These are phyloP conservation scores for Bonia amplexicaulis DNA, from an alignment of 176 grass and related monocot species.

Conservation along the genomic window DNA sequence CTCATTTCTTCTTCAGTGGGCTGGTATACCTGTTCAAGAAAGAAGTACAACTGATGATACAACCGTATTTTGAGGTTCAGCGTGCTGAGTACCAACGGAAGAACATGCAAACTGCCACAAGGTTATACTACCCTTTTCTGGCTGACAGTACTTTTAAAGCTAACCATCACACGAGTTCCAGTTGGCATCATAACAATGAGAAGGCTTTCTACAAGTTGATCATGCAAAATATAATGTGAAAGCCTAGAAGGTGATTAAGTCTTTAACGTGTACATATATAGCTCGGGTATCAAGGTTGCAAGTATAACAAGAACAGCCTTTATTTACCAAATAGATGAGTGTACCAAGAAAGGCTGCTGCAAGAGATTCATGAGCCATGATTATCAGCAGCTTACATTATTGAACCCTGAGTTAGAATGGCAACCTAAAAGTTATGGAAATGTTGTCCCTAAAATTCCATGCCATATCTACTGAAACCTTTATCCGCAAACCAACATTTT, in stretches of 20 bases:
- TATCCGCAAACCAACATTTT: not conserved
- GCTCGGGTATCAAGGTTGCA: not conserved
- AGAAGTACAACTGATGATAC: constrained; percentile 11
- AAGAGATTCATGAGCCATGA: constrained; percentile 1
- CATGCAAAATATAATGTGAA: constrained; percentile 1
- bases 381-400: not conserved
- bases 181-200: not conserved
- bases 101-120: not conserved
- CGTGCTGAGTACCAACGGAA: not conserved
- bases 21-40: constrained; percentile 61
- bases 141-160: not conserved
- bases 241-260: not conserved
- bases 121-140: not conserved
- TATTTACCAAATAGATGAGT: not conserved
- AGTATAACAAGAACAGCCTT: not conserved
- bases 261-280: not conserved
- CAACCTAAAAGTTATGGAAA: not conserved
- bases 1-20: constrained; percentile 73
- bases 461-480: not conserved
- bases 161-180: not conserved
- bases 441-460: not conserved
- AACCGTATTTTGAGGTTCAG: not conserved
- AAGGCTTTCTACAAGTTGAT: not conserved
- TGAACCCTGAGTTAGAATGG: not conserved
- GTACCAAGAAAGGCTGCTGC: not conserved